Evolutionary conservation across 2,329 filamentous ascomycete genomes (phyloP).

Genomic region (Spiromastix sp.): DNA sequence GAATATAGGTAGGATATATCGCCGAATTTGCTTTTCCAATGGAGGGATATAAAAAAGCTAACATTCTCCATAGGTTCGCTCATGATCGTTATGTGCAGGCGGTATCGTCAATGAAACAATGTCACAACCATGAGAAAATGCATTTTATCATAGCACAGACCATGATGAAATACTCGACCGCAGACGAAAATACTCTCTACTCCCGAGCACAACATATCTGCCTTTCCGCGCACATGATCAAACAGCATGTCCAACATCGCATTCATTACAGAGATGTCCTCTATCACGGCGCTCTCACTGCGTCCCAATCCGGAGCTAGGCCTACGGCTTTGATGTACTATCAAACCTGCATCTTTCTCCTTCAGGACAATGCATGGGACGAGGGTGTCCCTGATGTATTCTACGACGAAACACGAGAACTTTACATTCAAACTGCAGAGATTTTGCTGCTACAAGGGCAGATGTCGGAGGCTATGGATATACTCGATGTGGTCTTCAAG

Average conservation of each 20-base stretch:
- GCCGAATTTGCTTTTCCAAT: too few species aligned
- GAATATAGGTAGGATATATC: conserved; percentile 51
- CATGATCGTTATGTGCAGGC: conserved; percentile 82
- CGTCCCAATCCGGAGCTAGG: conserved; percentile 71
- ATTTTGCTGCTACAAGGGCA: conserved; percentile 72
- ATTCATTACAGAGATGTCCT: conserved; percentile 64
- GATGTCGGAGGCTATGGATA: conserved; percentile 52
- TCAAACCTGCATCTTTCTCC: conserved; percentile 61
- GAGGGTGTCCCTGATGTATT: conserved; percentile 59
- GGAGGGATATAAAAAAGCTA: background rate
- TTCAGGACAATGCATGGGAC: conserved; percentile 71
- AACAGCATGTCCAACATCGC: conserved; percentile 49
- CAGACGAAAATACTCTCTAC: conserved; percentile 56
- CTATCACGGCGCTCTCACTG: conserved; percentile 65
- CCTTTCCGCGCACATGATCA: conserved; percentile 65
- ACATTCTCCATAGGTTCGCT: conserved; percentile 48
- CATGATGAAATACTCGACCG: conserved; percentile 58
- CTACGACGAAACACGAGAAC: conserved; percentile 75
- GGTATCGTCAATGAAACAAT: conserved; percentile 58
- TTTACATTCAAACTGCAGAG: conserved; percentile 71
- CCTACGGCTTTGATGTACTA: conserved; percentile 78
- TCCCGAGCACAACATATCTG: conserved; percentile 73
- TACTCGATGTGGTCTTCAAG: conserved; percentile 60
- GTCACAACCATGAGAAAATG: conserved; percentile 62
- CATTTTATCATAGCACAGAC: conserved; percentile 81